Evolutionary conservation across 2,329 filamentous ascomycete genomes (phyloP), one percentile per base, ranked within the genome.

Genomic region (Beauveria scarabaeidicola): DNA sequence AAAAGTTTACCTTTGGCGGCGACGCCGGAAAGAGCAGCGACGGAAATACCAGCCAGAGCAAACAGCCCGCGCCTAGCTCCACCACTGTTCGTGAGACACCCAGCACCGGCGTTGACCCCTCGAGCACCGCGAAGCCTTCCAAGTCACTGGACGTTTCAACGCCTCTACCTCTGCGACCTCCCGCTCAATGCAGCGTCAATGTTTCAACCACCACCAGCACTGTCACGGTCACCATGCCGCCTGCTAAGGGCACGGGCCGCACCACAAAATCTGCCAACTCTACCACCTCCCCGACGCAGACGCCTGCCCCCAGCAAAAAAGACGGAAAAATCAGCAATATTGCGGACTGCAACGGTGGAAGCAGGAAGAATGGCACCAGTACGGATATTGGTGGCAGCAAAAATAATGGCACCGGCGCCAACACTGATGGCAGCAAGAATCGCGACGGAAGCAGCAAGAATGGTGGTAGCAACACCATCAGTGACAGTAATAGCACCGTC

Each of bases 1-100:
- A 83, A 66, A 64, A 69, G 0, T 83, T 83, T 61, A 64, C 64
- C 9, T 64, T 70, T 57, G 67, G 64, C 1, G 63, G 55, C 15
- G 62, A 59, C 36, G 56, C 56, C n/a, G 48, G 48, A 17, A 46
- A 43, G 6, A n/a, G n/a, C 36, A 38, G 40, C 13, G 25, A 29
- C 29, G 27, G 27, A 21, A 36, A 52, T 38, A 44, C 1, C 11
- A 44, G 3, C 6, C 23, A n/a, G 52, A 44, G 29, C 11, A 56
- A 11, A 1, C 10, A 47, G 27, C 19, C n/a, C 15, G 23, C 43
- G 7, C 19, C n/a, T 21, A 52, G 19, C 25, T 40, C 53, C 23
- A 43, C 15, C 36, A 7, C 32, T 13, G 52, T 23, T 25, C 11
- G 15, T 11, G 27, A 36, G 17, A 29, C 15, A 3, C 2, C 32